Evolutionary conservation across 2,329 filamentous ascomycete species (phyloP).

Genomic region (Calycina marina): DNA sequence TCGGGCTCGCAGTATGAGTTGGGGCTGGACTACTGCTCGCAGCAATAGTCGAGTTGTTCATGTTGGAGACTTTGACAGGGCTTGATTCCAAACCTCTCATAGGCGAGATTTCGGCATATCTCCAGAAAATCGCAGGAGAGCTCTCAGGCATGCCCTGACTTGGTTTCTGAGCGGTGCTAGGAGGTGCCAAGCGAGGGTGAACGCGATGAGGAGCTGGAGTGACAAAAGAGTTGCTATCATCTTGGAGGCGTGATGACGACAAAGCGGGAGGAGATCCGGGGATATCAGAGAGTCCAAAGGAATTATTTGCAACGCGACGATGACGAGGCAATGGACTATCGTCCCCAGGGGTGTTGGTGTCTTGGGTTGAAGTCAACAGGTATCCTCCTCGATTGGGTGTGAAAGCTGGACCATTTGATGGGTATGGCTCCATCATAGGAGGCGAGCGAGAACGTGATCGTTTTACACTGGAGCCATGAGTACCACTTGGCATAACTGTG

Average conservation of each 20-base stretch:
- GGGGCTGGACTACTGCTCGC: conserved; percentile 43
- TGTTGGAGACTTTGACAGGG: conserved; percentile 34
- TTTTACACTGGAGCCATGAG: conserved; percentile 38
- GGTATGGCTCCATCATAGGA: conserved; percentile 37
- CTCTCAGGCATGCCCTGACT: conserved; percentile 78
- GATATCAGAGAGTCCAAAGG: conserved; percentile 32
- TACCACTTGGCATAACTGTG: conserved; percentile 33
- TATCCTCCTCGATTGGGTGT: conserved; percentile 42
- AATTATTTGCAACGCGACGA: conserved; percentile 29
- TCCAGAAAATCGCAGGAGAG: conserved; percentile 79
- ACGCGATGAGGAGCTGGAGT: conserved; percentile 62
- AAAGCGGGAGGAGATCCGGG: conserved; percentile 43
- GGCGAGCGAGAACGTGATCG: conserved; percentile 37
- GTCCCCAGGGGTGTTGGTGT: conserved; percentile 27
- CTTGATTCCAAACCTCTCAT: conserved; percentile 42
- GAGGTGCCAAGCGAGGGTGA: conserved; percentile 61
- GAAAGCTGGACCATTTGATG: conserved; percentile 30
- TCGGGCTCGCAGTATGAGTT: conserved; percentile 16
- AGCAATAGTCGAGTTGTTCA: conserved; percentile 24
- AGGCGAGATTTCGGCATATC: conserved; percentile 64
- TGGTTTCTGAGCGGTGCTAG: conserved; percentile 66
- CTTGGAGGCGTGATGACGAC: conserved; percentile 46
- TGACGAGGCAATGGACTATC: conserved; percentile 46
- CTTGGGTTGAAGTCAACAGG: conserved; percentile 14
- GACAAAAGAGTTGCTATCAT: conserved; percentile 46